Evolutionary conservation across 2,329 filamentous ascomycete genomes (phyloP), one percentile per base, ranked within the genome.

Genomic region (Monilinia fructigena): DNA sequence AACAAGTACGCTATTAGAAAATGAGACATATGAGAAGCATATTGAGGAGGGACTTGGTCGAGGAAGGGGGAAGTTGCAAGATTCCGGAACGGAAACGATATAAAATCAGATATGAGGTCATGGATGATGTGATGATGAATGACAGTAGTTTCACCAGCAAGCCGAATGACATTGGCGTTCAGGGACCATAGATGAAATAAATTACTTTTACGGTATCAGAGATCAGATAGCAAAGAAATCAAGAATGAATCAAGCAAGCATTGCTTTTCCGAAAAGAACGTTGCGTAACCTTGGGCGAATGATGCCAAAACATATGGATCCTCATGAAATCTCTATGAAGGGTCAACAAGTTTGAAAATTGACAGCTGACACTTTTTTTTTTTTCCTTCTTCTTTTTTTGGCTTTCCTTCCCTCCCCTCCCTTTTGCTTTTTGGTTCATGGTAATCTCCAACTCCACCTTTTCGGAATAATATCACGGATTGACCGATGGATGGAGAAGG

Each of bases 1-100:
- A 85, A 84, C 78, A 86, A 85, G 74, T 89, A 89, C 78, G 89
- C 89, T 78, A 75, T 40, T 35, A 65, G 50, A 11, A 66, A 66
- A 58, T 68, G 42, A 45, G 40, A 20, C 5, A n/a, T 35, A 48
- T 14, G 26, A 16, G 45, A 35, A 45, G 48, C 35, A 63, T 31
- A 20, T 18, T n/a, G 20, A n/a, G 8, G 40, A 42, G 12, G 16
- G 40, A 42, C 40, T 16, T 42, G 40, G 31, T 20, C 40, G 20
- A 12, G 26, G 10, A n/a, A 35, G 55, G 60, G 38, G n/a, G 47
- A 45, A 16, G 11, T 40, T 55, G 18, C 6, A 61, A 12, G 31
- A 38, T 50, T n/a, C 8, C 20, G 31, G 10, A 60, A 35, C 6
- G 56, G 47, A 40, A 38, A 26, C 16, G 45, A 61, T 23, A 50